Base-by-base conservation (phyloP, 805 yeast species). In the Sugiyamaella boreocaroliniensis region DNA sequence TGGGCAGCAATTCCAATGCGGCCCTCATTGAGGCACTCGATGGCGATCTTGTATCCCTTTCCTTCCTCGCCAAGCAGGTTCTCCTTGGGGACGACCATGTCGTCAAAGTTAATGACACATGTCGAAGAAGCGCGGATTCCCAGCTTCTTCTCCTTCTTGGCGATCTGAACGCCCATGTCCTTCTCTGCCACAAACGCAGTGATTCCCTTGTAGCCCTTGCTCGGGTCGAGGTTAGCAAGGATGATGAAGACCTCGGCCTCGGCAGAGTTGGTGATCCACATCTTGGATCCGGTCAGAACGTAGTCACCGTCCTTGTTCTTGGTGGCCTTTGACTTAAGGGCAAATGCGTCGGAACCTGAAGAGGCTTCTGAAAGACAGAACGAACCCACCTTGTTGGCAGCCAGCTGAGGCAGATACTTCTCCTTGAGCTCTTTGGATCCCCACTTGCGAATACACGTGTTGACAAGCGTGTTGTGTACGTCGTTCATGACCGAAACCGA, bases 1-100 rank as follows among this genome's bases (percentile, higher is more conserved):
- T 72, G 76, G 9, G 76, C 76, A 26, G 71, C 76, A 50, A 72
- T 72, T 43, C 76, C 76, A 49, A 72, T 72, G 40, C 76, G 68
- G 45, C 76, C 76, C 61, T 72, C 76, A 58, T 72, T 72, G 48
- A 72, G 59, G 53, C 69, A 65, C 58, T 72, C 73, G 54, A 72
- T 72, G 49, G 76, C 76, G 49, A 71, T 70, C 64, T 72, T 73
- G 66, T 72, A 72, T 34, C 76, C 76, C 61, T 71, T 68, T 50
- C 76, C 76, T 45, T 64, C 70, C 54, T 68, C 71, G 37, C 76
- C 76, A 11, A 72, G 64, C 14, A 73, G 55, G 61, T 72, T 71
- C 54, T 69, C 70, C 58, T 68, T 65, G 32, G 76, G 76, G 7
- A 72, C 69, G 48, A 61, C 65, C 16, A 72, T 65, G 45, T 71